Evolutionary conservation across 345 rosid genomes (phyloP).

Genomic region (Adansonia digitata): DNA sequence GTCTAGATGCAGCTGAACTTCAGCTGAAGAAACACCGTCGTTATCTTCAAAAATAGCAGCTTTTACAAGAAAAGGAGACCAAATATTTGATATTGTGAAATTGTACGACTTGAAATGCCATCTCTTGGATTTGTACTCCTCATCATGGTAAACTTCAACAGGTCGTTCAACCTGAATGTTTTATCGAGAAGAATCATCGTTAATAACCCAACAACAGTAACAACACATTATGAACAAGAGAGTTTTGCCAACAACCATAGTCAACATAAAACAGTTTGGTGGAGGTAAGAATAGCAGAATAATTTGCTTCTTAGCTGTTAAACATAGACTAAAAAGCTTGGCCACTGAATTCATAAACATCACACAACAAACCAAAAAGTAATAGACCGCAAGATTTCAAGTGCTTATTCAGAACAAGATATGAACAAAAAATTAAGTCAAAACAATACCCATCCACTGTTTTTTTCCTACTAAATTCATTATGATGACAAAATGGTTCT

Average conservation of each 20-base stretch:
- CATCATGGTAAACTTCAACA: slow-evolving; percentile 76
- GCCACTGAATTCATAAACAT: neutral
- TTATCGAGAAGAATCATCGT: neutral
- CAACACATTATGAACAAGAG: neutral
- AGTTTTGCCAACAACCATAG: neutral
- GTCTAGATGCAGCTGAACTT: slow-evolving; percentile 73
- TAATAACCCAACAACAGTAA: neutral
- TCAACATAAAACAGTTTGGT: neutral
- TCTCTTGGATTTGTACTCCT: slow-evolving; percentile 61
- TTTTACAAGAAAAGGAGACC: slow-evolving; percentile 89
- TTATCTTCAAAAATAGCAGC: slow-evolving; percentile 88
- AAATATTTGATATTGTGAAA: slow-evolving; percentile 60
- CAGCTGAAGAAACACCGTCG: slow-evolving; percentile 76
- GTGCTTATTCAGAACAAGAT: neutral
- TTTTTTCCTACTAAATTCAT: neutral
- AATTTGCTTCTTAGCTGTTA: too few relatives aligned
- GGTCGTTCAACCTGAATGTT: slow-evolving; percentile 65
- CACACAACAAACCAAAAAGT: neutral
- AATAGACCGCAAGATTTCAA: neutral
- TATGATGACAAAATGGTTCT: neutral
- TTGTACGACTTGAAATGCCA: slow-evolving; percentile 75
- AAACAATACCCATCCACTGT: neutral
- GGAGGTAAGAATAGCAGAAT: neutral
- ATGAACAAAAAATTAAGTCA: neutral
- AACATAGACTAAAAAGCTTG: too few relatives aligned